Base-by-base conservation (phyloP, 2,329 filamentous ascomycete genomes). In the Botryotinia convoluta region DNA sequence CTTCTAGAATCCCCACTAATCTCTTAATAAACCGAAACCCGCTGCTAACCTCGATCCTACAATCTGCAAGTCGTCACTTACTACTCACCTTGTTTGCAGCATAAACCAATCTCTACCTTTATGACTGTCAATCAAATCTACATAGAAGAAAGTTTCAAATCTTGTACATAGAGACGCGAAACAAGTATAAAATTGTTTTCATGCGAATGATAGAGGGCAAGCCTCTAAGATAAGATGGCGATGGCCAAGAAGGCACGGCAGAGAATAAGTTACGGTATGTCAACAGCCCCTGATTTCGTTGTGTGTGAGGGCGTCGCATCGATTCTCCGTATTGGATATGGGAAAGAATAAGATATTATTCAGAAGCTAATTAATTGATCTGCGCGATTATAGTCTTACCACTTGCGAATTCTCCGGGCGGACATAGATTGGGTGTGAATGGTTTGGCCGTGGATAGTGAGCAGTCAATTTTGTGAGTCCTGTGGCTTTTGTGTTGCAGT, bases 341-440 rank as follows among this genome's bases (percentile, higher is more conserved):
- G 39, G 18, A 44, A 61, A n/a, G n/a, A 70, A 26, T 14, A 61
- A 61, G 45, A 61, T 3, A 45, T 70, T 35, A 8, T 79, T 45
- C 29, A 20, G 26, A 61, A 35, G 35, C 35, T 65, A 20, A 42
- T 65, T n/a, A 29, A 54, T 72, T 37, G 16, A 5, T 67, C 32
- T 63, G 45, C 29, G 29, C 48, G 22, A 12, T 57, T 51, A 35
- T 72, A 92, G 91, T 93, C 83, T 87, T 93, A 77, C 91, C 91
- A 79, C 89, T 93, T 79, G 89, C 90, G 75, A 91, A 92, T 82
- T 90, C 89, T 74, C 88, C 90, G 29, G 94, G 93, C 77, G 95
- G 95, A 73, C 96, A 99, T 85, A 88, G 95, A 79, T 90, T 98
- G 73, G 96, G 96, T 77, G 94, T 99, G 78, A 98, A 98, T 86